Evolutionary conservation across 1,284 basidiomycete species (phyloP), one percentile per base, ranked within the genome.

Genomic region (Microbotryum violaceum): DNA sequence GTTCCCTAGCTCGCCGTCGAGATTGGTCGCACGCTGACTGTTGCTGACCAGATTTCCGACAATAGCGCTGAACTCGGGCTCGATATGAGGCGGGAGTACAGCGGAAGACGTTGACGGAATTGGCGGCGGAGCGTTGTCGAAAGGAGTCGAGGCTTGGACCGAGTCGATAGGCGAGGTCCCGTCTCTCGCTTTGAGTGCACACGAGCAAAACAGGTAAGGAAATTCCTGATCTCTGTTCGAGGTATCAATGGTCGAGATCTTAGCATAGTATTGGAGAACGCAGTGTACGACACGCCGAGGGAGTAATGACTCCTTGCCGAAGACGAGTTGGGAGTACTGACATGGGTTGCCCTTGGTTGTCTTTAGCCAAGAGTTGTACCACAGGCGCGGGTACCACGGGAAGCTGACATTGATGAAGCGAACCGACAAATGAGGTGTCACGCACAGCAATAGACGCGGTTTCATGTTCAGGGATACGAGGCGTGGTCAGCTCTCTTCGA

Each of bases 41-140:
- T 86, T 85, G 16, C 90, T 85, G 31, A 92, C 88, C 29, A 91
- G 78, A 62, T 85, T 88, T 46, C 91, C 91, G 73, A 92, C 89
- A 21, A 93, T 79, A 65, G 64, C 56, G 21, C 48, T 53, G 42
- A 64, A 56, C 33, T 47, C 29, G 31, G 16, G 29, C n/a, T 16
- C 8, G 2, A 37, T 2, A 86, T 81, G 49, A 83, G 82, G 57
- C 81, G 79, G 16, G 81, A 78, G 48, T 78, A 77, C 44, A 75
- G 50, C 51, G 60, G 44, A 55, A 25, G 54, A 49, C 42, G 66
- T 63, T 2, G 54, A 56, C 21, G 67, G 67, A 18, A 62, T 57
- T 8, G 51, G 48, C 21, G 74, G 67, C 58, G 67, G 69, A 20
- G 70, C 66, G 4, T 14, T 42, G 37, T 42, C 37, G 12, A 42